These are phyloP conservation scores for Babesia sp. DNA, from an alignment of 169 alveolate genomes.

Conservation along the genomic window DNA sequence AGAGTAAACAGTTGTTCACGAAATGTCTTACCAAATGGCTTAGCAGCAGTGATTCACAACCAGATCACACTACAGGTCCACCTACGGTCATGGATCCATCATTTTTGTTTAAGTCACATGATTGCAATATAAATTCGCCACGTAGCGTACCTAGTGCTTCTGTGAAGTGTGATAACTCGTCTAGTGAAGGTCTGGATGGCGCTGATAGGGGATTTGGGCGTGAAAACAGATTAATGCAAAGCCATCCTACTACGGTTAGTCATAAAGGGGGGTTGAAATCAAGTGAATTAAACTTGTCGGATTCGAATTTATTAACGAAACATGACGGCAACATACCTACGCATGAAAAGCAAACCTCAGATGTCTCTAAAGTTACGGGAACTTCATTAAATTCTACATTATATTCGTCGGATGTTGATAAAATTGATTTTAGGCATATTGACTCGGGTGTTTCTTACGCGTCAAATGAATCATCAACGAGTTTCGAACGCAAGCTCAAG, in stretches of 20 bases:
- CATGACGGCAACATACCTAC: neutral
- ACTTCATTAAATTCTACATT: neutral
- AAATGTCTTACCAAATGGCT: constrained; percentile 22
- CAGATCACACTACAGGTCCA: neutral
- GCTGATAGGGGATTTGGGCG: neutral
- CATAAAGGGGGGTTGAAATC: neutral
- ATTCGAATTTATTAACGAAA: neutral
- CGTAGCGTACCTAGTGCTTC: neutral
- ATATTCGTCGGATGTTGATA: too few relatives aligned
- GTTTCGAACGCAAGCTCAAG: neutral
- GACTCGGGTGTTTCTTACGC: neutral
- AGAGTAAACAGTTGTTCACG: constrained; percentile 8
- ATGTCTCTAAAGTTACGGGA: too few relatives aligned
- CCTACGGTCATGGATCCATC: constrained; percentile 19
- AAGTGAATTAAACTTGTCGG: neutral
- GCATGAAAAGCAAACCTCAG: neutral
- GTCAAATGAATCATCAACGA: neutral
- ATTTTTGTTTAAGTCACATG: neutral
- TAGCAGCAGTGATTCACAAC: neutral
- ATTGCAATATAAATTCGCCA: neutral
- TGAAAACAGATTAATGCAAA: neutral
- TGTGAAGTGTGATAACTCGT: too few relatives aligned
- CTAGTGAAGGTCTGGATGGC: neutral
- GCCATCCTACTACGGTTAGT: too few relatives aligned
- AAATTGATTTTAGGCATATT: neutral